phyloP scores from a whole-genome alignment of 2,329 filamentous ascomycete species.

The Camillea tinctor region DNA sequence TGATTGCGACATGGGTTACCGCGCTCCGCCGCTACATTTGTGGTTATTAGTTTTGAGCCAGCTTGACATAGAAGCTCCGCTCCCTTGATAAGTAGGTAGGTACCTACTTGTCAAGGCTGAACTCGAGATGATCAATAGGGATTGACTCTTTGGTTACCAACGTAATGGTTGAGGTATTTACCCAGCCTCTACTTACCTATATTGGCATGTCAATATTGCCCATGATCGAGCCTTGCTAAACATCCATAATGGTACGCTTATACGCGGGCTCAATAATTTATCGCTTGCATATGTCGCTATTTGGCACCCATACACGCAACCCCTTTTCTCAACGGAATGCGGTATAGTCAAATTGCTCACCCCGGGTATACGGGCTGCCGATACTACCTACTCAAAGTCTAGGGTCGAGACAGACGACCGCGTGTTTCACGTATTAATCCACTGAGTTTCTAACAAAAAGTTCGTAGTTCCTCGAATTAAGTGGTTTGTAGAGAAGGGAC shows the following conservation, averaged over 20 bases:
- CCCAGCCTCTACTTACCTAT: background rate
- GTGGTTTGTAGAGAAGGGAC: slow-evolving; percentile 2
- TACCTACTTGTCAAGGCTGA: background rate
- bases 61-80: background rate
- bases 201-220: too few relatives aligned
- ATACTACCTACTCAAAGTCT: background rate
- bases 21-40: background rate
- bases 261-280: background rate
- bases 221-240: background rate
- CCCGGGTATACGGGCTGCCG: background rate
- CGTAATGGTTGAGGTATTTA: background rate
- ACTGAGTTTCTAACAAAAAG: background rate
- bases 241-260: background rate
- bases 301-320: background rate
- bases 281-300: background rate
- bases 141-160: background rate
- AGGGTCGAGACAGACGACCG: background rate
- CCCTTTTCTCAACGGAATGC: background rate
- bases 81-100: background rate
- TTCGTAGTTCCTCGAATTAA: slow-evolving; percentile 4
- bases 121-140: background rate
- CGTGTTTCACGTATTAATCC: background rate
- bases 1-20: background rate
- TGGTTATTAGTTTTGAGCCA: background rate
- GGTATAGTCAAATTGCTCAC: background rate